Evolutionary conservation across 129 eudicot species (phyloP), one percentile per base, ranked within the genome.

Genomic region (Heracleum sosnowskyi): DNA sequence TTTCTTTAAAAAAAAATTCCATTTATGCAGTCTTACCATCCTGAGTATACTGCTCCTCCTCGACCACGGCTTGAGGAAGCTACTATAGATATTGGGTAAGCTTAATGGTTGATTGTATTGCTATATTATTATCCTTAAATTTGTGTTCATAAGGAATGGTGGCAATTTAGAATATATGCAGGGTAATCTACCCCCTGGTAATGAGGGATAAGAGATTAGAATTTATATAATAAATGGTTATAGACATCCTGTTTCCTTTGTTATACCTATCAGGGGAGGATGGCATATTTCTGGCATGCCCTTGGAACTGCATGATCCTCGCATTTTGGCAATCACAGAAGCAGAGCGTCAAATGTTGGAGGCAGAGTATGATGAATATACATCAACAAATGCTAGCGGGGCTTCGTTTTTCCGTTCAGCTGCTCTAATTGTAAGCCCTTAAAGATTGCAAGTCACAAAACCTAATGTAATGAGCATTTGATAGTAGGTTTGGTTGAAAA

Each of bases 241-340:
- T 66, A 12, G 11, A 80, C 22, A 74, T 73, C 22, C 22, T 51
- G 45, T 41, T 71, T 75, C 62, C n/a, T 34, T 78, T 77, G 46
- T 71, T 72, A 24, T 82, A 63, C 84, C 64, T 76, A 80, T 76
- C 82, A 96, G 97, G 36, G 97, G 97, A 82, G 97, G 97, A 69
- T 96, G 99, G 99, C 96, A 91, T 75, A 83, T 96, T 72, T 86
- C 97, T 33, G 98, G 98, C 46, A 88, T 94, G n/a, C 96, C 97
- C 16, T 77, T 95, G 88, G 96, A 91, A 74, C 76, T 95, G 83
- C 85, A 95, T 20, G 97, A 95, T 82, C 97, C 98, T 77, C 98
- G 97, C 73, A 85, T 95, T 77, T 70, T 95, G 85, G 98, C 97
- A 68, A 87, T 95, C 63, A 88, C 97, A 55, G 97, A 92, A 83